Conservation (phyloP, 345 rosid species). For the Geranium brycei region DNA sequence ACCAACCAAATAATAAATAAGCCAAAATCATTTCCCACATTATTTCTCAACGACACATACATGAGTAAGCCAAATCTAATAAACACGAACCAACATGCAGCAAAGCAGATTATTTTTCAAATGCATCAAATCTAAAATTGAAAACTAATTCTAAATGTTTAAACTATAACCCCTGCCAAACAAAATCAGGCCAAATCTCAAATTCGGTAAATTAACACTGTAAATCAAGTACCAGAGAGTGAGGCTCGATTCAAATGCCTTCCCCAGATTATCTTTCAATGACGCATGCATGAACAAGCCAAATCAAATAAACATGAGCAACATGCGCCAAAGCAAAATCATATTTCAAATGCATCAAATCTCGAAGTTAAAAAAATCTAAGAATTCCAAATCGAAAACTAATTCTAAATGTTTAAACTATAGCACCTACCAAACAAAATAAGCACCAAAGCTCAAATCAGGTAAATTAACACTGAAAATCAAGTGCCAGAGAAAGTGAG, state of each 20-base stretch:
- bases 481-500: conserved; percentile 22
- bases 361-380: neutral
- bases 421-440: neutral
- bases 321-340: too few relatives aligned
- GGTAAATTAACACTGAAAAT: neutral
- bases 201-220: neutral
- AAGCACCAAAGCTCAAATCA: neutral
- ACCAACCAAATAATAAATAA: conserved; percentile 1
- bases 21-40: neutral
- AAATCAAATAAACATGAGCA: too few relatives aligned
- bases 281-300: too few relatives aligned
- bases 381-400: neutral
- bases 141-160: neutral
- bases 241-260: too few relatives aligned
- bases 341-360: neutral
- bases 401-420: neutral
- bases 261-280: too few relatives aligned
- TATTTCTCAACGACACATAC: too few relatives aligned
- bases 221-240: neutral
- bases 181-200: neutral
- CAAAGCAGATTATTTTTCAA: too few relatives aligned
- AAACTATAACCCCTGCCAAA: neutral
- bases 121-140: neutral
- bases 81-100: too few relatives aligned
- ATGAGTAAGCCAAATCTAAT: too few relatives aligned